Evolutionary conservation across 176 grass and related monocot species (phyloP), one percentile per base, ranked within the genome.

Genomic region (Carex myosuroides): DNA sequence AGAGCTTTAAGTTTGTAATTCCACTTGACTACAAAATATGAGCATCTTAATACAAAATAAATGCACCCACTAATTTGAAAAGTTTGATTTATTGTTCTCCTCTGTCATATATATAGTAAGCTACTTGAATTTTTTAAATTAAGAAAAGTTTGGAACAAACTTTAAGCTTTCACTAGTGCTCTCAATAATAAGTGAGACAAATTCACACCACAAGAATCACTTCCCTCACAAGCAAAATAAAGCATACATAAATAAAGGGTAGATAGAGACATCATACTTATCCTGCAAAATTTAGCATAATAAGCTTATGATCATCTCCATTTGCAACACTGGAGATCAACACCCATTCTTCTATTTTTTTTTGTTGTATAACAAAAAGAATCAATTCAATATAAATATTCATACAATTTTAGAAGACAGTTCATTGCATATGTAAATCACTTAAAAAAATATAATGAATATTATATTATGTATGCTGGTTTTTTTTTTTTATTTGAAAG

Each of bases 201-300:
- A 48, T 75, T 81, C 32, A 46, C 37, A 21, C 41, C 58, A 7
- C 59, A 53, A 66, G 60, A 50, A 73, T 87, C 66, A 64, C 85
- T 82, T 82, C 48, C 17, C 72, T 66, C 63, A 32, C 78, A 83
- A 82, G 85, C 76, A 87, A 87, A 35, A 56, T 66, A 74, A 82
- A 87, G 54, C 10, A 73, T 55, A 39, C 24, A 59, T 26, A 87
- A 87, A 62, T 58, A n/a, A 70, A 72, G 63, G 18, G 6, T 54
- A 6, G 80, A 82, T 66, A 46, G 60, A 83, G 80, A 83, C 80
- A 83, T 50, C 72, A 87, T 21, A 32, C 77, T 83, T 87, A 82
- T 87, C 79, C 32, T 73, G 41, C 42, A 8, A 48, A 46, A 70
- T 80, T 59, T 17, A 61, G 20, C 14, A 60, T 80, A 80, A 41